A percentile compares a stretch with the other conserved stretches of the same genome.
These are phyloP conservation scores for Incumbomyces delicatus DNA, from an alignment of 2,329 filamentous ascomycete species.

Conservation along the genomic window DNA sequence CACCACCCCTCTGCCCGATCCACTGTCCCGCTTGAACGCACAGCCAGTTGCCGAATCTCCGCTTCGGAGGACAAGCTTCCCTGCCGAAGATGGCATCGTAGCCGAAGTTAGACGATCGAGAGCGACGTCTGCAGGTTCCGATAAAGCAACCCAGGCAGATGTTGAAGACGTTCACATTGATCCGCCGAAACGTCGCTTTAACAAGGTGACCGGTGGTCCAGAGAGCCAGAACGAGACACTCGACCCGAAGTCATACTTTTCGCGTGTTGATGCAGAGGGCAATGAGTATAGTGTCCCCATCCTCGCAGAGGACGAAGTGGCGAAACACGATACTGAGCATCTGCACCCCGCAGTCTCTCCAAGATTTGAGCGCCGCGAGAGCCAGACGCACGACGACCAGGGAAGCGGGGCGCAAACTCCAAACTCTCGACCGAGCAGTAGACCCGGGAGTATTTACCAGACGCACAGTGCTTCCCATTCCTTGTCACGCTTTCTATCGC, in stretches of 20 bases:
- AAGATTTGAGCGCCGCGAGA: slow-evolving; percentile 53
- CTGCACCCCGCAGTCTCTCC: slow-evolving; percentile 77
- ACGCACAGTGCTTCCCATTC: slow-evolving; percentile 31
- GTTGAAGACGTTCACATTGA: slow-evolving; percentile 56
- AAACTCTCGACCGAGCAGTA: slow-evolving; percentile 51
- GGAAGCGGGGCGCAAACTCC: slow-evolving; percentile 42
- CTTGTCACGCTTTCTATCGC: slow-evolving; percentile 45
- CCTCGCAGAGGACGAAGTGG: slow-evolving; percentile 76
- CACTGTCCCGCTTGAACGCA: slow-evolving; percentile 31
- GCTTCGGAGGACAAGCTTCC: slow-evolving; percentile 41
- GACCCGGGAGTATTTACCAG: slow-evolving; percentile 54
- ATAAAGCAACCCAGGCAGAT: slow-evolving; percentile 5
- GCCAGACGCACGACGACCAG: slow-evolving; percentile 47
- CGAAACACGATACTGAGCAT: slow-evolving; percentile 58
- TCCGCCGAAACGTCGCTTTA: slow-evolving; percentile 41
- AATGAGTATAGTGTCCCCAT: slow-evolving; percentile 68
- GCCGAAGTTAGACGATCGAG: slow-evolving; percentile 20
- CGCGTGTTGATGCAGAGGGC: slow-evolving; percentile 39
- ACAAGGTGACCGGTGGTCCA: slow-evolving; percentile 31
- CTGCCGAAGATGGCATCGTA: slow-evolving; percentile 26
- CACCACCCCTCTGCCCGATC: slow-evolving; percentile 45
- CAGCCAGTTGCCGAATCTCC: slow-evolving; percentile 42
- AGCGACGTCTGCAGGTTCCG: slow-evolving; percentile 12
- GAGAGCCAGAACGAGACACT: slow-evolving; percentile 35
- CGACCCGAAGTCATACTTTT: slow-evolving; percentile 38